These are phyloP conservation scores for Proliferodiscus dingleyae DNA, from an alignment of 2,329 filamentous ascomycete genomes.

Conservation along the genomic window DNA sequence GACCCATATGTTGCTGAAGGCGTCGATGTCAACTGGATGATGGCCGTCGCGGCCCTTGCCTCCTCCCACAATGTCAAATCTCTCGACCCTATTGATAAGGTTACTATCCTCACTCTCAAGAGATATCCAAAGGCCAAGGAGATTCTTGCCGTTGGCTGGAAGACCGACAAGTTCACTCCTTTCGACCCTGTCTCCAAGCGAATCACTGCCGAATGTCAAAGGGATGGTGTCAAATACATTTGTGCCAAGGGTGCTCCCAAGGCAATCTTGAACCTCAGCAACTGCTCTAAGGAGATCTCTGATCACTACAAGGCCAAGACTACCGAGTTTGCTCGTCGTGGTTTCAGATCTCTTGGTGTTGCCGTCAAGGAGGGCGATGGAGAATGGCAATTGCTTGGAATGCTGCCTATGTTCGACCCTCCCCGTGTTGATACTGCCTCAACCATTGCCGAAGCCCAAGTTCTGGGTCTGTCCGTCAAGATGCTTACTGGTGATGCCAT, in stretches of 20 bases:
- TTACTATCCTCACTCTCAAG: conserved; percentile 71
- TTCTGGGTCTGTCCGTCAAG: conserved; percentile 73
- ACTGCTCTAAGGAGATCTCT: conserved; percentile 61
- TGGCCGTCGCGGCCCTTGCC: conserved; percentile 72
- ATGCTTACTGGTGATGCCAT: conserved; percentile 80
- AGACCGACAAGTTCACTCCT: conserved; percentile 70
- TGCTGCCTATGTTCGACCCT: conserved; percentile 77
- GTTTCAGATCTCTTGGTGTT: conserved; percentile 76
- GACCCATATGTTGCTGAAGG: conserved; percentile 74
- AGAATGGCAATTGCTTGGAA: conserved; percentile 65
- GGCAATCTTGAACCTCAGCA: conserved; percentile 64
- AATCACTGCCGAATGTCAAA: conserved; percentile 65
- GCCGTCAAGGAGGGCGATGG: conserved; percentile 73
- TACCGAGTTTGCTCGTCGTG: conserved; percentile 70
- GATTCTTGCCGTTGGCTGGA: conserved; percentile 70
- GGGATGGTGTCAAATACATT: conserved; percentile 65
- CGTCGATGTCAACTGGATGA: conserved; percentile 79
- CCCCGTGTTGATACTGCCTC: conserved; percentile 74
- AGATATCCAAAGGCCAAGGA: conserved; percentile 73
- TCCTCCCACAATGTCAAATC: conserved; percentile 77
- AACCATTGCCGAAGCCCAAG: conserved; percentile 71
- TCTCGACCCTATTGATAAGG: conserved; percentile 74
- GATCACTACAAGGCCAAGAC: conserved; percentile 68
- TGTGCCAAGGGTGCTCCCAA: conserved; percentile 76
- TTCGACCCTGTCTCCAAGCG: conserved; percentile 79